A percentile compares a stretch with the other conserved stretches of the same genome.
phyloP scores from a whole-genome alignment of 257 asterid species.

The Rhazya stricta region DNA sequence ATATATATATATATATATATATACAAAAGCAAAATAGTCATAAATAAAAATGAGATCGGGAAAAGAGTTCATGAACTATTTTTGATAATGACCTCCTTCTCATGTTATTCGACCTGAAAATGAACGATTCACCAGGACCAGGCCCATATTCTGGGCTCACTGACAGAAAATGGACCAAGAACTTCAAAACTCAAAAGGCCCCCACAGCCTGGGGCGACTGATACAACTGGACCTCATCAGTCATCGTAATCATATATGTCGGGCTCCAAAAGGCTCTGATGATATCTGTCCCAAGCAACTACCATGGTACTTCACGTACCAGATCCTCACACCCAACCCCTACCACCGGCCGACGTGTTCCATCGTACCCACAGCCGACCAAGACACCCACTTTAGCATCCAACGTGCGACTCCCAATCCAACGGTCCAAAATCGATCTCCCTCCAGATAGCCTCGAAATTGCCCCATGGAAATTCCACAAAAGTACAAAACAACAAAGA shows the following conservation, averaged over 20 bases:
- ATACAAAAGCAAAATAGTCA: too few species aligned
- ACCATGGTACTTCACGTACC: background rate
- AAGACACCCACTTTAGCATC: constrained; percentile 1
- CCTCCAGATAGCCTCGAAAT: background rate
- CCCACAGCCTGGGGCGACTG: background rate
- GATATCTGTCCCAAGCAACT: background rate
- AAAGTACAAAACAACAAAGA: background rate
- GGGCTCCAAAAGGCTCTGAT: background rate
- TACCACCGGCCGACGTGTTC: background rate
- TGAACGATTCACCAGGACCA: background rate
- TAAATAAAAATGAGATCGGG: too few species aligned
- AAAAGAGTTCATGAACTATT: too few species aligned
- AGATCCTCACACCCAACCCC: background rate
- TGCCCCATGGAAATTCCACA: background rate
- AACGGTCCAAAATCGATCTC: background rate
- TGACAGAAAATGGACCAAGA: background rate
- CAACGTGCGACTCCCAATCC: background rate
- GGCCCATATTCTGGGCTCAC: background rate
- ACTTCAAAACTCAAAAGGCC: too few species aligned
- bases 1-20: too few species aligned
- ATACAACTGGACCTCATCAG: background rate
- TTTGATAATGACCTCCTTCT: too few species aligned
- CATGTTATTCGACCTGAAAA: too few species aligned
- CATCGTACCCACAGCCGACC: constrained; percentile 2
- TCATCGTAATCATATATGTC: background rate